Conservation (phyloP, 352 stramenopile species). For the Aphanomyces astaci region DNA sequence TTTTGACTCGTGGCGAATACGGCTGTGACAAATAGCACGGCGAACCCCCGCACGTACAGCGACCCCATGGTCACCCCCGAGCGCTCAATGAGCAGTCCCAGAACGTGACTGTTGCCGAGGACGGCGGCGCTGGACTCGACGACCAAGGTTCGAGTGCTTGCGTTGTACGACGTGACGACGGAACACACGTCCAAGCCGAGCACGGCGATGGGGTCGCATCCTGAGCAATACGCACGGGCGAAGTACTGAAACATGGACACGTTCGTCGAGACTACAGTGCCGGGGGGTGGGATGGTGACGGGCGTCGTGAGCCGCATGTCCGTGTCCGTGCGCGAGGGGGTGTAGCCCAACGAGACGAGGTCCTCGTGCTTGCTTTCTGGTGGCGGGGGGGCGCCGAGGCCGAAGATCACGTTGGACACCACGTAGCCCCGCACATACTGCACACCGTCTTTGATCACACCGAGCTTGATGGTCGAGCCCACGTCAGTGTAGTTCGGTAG, state of each 20-base stretch:
- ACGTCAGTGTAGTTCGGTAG: neutral
- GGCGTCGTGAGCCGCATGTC: slow-evolving; percentile 14
- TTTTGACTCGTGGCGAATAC: neutral
- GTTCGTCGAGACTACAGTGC: neutral
- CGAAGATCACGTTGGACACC: neutral
- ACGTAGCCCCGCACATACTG: slow-evolving; percentile 3
- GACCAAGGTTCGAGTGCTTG: neutral
- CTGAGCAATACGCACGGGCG: neutral
- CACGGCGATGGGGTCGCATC: slow-evolving; percentile 10
- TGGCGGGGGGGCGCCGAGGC: neutral
- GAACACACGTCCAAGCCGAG: slow-evolving; percentile 2
- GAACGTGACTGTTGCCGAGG: neutral
- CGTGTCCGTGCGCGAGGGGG: neutral
- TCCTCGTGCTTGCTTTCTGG: neutral
- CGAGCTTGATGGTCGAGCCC: neutral
- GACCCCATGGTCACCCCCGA: neutral
- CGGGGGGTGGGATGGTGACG: neutral
- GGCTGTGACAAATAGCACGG: slow-evolving; percentile 1
- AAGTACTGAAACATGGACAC: slow-evolving; percentile 12
- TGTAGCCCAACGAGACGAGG: neutral
- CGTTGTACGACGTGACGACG: slow-evolving; percentile 2
- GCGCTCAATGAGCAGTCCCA: neutral
- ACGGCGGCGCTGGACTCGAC: neutral
- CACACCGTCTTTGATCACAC: neutral
- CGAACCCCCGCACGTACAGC: neutral